A percentile compares a stretch with the other conserved stretches of the same genome.
Conservation (phyloP, 2,329 filamentous ascomycete species). For the Blastomyces gilchristii region DNA sequence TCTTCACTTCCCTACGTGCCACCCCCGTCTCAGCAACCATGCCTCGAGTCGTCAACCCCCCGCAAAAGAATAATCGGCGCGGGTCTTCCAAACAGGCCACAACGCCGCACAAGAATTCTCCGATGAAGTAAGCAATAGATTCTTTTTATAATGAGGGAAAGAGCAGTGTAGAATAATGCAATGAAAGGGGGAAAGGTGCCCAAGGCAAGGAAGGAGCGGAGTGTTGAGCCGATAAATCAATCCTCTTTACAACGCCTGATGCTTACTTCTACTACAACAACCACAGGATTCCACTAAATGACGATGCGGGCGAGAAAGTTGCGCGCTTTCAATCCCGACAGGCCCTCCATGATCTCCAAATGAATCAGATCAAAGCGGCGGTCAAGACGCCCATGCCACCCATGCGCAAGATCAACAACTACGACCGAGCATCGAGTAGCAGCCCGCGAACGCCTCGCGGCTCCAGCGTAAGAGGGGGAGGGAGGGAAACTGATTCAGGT, state of each 20-base stretch:
- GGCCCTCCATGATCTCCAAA: constrained; percentile 77
- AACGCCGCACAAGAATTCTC: constrained; percentile 44
- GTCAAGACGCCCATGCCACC: constrained; percentile 39
- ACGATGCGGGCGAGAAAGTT: constrained; percentile 87
- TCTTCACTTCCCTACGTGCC: constrained; percentile 11
- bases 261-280: constrained; percentile 1
- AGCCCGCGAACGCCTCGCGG: constrained; percentile 43
- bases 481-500: constrained; percentile 43
- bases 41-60: constrained; percentile 46
- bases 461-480: constrained; percentile 23
- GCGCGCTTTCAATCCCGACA: constrained; percentile 77
- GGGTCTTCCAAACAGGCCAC: constrained; percentile 36
- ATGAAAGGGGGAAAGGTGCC: constrained; percentile 7
- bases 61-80: constrained; percentile 33
- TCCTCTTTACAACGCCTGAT: background rate
- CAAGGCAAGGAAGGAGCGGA: constrained; percentile 1
- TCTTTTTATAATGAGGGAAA: background rate
- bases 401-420: constrained; percentile 26
- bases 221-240: background rate
- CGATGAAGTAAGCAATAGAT: constrained; percentile 37
- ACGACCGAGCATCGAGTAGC: constrained; percentile 29
- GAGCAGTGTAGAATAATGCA: background rate
- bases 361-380: constrained; percentile 81
- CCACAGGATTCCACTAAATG: constrained; percentile 80
- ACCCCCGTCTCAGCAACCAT: constrained; percentile 30